Base-by-base conservation (phyloP, 306 rosid species). In the Begonia peltatifolia region DNA sequence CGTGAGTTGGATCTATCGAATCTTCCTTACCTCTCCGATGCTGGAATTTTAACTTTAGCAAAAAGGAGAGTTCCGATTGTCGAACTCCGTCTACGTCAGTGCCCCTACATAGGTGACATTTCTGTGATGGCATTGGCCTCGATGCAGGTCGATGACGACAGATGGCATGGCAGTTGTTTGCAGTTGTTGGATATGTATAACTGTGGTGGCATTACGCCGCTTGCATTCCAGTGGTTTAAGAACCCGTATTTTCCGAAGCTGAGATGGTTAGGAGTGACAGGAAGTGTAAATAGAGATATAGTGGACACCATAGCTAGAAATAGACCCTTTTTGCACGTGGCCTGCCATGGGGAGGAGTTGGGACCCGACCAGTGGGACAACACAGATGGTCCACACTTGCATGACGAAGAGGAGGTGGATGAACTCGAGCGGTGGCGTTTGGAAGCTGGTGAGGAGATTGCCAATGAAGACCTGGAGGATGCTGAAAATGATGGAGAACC, bases 221-320 rank as follows among this genome's bases (percentile, higher is more conserved):
- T 78, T 54, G 63, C 97, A 14, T 90, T 80, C 69, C 76, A 78
- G 18, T 85, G 94, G 97, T 67, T 90, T 62, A 90, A 90, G 80
- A 90, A 58, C 46, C 97, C 95, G 0, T 85, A 90, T 71, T 90
- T 90, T 68, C 97, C 97, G 5, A 90, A 90, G 84, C 71, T 90
- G 58, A 78, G 79, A 68, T 83, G 92, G 87, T 59, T 90, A 79
- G 97, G 97, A 52, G 90, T 90, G 70, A 80, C 82, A 0, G 97
- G 97, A 53, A 68, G 69, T 66, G 84, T 80, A 9, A 86, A 83
- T 30, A 79, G 80, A 67, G 90, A 90, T 36, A 67, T 74, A 55
- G 94, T 90, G 6, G 97, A 90, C 61, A 95, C 94, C 54, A 69
- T 90, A 56, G 79, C 89, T 46, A 71, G 74, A 69, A 85, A 69